Percentiles rank a stretch among this genome's conserved stretches.
Evolutionary conservation across 768 basidiomycete species (phyloP).

Genomic region (Tubosaeta sp.): DNA sequence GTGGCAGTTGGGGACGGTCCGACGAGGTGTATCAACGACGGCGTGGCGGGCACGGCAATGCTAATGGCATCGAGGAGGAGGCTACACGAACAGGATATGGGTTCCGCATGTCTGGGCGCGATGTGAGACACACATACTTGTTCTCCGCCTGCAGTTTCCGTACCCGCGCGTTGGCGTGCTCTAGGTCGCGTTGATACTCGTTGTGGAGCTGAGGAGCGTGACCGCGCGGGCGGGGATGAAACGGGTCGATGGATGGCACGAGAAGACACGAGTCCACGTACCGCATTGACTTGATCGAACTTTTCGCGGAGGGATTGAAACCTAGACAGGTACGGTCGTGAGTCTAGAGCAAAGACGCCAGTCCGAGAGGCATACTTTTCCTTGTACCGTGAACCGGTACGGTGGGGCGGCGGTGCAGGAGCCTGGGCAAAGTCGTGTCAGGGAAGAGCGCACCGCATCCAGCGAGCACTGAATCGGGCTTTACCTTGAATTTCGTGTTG

Average conservation of each 20-base stretch:
- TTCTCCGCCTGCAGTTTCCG: conserved; percentile 31
- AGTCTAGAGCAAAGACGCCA: background rate
- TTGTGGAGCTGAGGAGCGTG: conserved; percentile 15
- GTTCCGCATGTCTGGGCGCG: background rate
- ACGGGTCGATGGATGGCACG: background rate
- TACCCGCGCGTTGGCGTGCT: conserved; percentile 24
- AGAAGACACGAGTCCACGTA: conserved; percentile 12
- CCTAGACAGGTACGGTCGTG: conserved; percentile 9
- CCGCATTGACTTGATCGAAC: conserved; percentile 30
- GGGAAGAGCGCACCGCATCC: background rate
- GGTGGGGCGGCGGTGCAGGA: conserved; percentile 10
- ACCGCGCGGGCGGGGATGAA: background rate
- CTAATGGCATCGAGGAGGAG: conserved; percentile 33
- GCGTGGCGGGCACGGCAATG: conserved; percentile 29
- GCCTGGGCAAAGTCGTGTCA: conserved; percentile 2
- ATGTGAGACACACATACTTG: conserved; percentile 20
- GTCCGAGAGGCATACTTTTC: conserved; percentile 24
- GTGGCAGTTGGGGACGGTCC: conserved; percentile 25
- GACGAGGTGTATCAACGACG: conserved; percentile 29
- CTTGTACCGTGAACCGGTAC: conserved; percentile 23
- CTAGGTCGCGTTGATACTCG: conserved; percentile 25
- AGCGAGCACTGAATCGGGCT: background rate
- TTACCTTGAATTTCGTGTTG: conserved; percentile 23
- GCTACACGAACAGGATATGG: conserved; percentile 5
- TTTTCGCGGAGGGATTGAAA: conserved; percentile 31